These are phyloP conservation scores for Russula compacta DNA, from an alignment of 768 basidiomycete species.

Conservation along the genomic window DNA sequence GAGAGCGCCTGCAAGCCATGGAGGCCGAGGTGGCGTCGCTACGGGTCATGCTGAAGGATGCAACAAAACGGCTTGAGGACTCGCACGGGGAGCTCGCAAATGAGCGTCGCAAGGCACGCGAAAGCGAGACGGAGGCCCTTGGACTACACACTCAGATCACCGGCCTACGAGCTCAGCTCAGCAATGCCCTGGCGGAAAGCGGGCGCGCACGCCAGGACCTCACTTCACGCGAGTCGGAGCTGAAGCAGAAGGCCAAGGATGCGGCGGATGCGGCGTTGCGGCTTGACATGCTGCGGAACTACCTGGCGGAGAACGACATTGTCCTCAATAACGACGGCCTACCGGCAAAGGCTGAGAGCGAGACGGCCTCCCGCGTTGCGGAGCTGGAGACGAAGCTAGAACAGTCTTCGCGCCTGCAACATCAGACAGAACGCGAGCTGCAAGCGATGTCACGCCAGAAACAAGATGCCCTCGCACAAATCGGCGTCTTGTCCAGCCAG, in stretches of 20 bases:
- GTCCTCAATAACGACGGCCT: conserved; percentile 65
- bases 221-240: conserved; percentile 51
- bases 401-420: conserved; percentile 62
- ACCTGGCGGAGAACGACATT: conserved; percentile 85
- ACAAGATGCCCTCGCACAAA: conserved; percentile 66
- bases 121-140: conserved; percentile 55
- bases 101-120: conserved; percentile 56
- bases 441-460: conserved; percentile 55
- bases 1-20: conserved; percentile 74
- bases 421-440: conserved; percentile 69
- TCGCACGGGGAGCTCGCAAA: conserved; percentile 53
- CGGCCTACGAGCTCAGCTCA: conserved; percentile 64
- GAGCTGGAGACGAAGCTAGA: conserved; percentile 75
- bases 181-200: conserved; percentile 55
- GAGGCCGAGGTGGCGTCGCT: conserved; percentile 70
- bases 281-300: conserved; percentile 69
- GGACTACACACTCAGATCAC: conserved; percentile 63
- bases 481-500: conserved; percentile 52
- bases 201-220: conserved; percentile 66
- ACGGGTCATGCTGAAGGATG: conserved; percentile 72
- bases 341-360: conserved; percentile 33
- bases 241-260: conserved; percentile 56
- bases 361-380: conserved; percentile 38
- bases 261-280: conserved; percentile 64
- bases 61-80: conserved; percentile 61